A percentile compares a stretch with the other conserved stretches of the same genome.
Conservation (phyloP, 1,139 yeast species). For the Schizosaccharomyces versatilis region DNA sequence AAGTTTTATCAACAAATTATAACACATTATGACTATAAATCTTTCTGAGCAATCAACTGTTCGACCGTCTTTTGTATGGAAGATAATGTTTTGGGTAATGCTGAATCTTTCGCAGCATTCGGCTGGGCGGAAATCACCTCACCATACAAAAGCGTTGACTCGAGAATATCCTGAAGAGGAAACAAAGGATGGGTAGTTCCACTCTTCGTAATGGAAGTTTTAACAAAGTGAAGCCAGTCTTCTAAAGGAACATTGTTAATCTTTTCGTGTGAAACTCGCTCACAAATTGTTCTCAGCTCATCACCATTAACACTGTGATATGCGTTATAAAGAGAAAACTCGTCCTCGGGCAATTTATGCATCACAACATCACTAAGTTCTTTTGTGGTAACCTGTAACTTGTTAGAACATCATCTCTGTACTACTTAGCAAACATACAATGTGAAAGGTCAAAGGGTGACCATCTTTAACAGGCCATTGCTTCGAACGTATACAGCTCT, state of each 20-base stretch:
- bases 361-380: neutral
- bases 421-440: neutral
- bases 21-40: too few relatives aligned
- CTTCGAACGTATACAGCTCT: neutral
- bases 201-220: neutral
- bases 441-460: neutral
- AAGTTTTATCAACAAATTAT: too few relatives aligned
- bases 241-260: neutral
- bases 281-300: neutral
- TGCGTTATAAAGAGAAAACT: neutral
- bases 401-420: neutral
- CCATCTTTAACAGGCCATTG: neutral
- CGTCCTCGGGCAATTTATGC: neutral
- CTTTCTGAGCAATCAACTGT: too few relatives aligned
- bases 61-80: too few relatives aligned
- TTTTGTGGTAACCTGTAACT: too few relatives aligned
- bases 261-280: neutral
- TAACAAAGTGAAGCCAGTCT: neutral
- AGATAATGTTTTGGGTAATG: too few relatives aligned
- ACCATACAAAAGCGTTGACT: neutral
- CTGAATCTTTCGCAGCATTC: too few relatives aligned
- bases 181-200: slow-evolving; percentile 1
- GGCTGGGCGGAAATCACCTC: too few relatives aligned
- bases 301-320: neutral
- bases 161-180: neutral